Conservation (phyloP, 176 grass and related monocot species). For the Elaeis guineensis region DNA sequence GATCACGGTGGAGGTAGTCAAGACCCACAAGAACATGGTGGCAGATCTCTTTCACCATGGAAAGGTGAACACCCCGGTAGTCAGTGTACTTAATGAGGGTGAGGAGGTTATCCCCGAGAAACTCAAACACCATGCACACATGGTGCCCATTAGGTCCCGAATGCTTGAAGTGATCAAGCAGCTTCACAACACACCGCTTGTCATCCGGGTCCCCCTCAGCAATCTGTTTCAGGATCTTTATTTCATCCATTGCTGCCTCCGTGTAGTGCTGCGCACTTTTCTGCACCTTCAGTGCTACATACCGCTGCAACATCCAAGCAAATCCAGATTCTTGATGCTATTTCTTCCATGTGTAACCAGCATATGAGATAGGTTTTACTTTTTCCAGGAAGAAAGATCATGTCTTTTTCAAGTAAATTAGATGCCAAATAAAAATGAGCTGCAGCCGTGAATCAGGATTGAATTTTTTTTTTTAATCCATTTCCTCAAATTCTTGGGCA, state of each 20-base stretch:
- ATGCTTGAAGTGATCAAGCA: constrained; percentile 98
- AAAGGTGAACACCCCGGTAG: constrained; percentile 67
- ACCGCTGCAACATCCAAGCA: constrained; percentile 38
- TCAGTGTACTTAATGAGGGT: constrained; percentile 88
- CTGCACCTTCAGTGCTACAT: constrained; percentile 96
- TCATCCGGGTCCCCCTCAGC: constrained; percentile 65
- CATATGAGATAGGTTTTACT: background rate
- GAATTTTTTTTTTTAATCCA: too few species aligned
- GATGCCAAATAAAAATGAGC: too few species aligned
- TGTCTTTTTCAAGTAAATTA: too few species aligned
- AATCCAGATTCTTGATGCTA: constrained; percentile 1
- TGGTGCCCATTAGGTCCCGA: constrained; percentile 83
- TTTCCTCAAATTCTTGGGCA: too few species aligned
- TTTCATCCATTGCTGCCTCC: constrained; percentile 95
- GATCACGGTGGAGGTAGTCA: constrained; percentile 74
- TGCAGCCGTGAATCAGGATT: too few species aligned
- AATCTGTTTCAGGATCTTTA: constrained; percentile 97
- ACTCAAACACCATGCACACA: constrained; percentile 99
- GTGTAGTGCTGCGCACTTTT: constrained; percentile 98
- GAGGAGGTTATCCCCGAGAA: constrained; percentile 91
- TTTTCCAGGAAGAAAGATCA: background rate
- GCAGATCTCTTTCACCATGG: constrained; percentile 91
- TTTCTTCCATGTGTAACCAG: background rate
- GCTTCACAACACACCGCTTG: constrained; percentile 80
- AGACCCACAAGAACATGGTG: constrained; percentile 73